phyloP scores from a whole-genome alignment of 225 moss, liverwort and hornwort species.

The Bryoerythrophyllum caledonicum region DNA sequence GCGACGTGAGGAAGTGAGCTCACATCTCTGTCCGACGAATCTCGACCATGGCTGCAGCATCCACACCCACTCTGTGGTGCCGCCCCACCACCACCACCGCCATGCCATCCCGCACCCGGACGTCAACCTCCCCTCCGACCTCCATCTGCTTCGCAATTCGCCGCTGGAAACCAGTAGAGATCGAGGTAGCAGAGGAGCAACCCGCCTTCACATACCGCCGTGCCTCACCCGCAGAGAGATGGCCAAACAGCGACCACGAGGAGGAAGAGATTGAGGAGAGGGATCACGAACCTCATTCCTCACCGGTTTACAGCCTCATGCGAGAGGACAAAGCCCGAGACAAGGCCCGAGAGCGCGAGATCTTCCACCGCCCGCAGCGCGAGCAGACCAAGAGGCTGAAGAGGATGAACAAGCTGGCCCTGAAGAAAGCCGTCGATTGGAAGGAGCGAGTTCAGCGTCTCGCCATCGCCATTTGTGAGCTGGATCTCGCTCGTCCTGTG shows the following conservation, averaged over 20 bases:
- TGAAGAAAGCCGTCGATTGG: conserved; percentile 86
- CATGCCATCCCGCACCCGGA: neutral
- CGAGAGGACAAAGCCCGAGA: conserved; percentile 42
- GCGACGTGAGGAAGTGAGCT: no score
- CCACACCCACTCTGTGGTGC: conserved; percentile 2
- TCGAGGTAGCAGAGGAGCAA: conserved; percentile 34
- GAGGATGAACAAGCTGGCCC: conserved; percentile 68
- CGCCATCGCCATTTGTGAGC: conserved; percentile 50
- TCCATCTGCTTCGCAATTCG: conserved; percentile 31
- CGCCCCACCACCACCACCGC: no score
- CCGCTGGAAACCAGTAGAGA: conserved; percentile 13
- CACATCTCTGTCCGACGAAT: no score
- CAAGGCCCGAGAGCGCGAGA: conserved; percentile 47
- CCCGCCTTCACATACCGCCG: conserved; percentile 48
- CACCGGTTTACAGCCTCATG: conserved; percentile 35
- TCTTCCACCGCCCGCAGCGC: conserved; percentile 33
- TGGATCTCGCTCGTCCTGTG: conserved; percentile 60
- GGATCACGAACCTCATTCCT: conserved; percentile 8
- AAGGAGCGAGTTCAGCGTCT: conserved; percentile 50
- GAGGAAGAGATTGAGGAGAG: conserved; percentile 5
- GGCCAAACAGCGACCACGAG: conserved; percentile 36
- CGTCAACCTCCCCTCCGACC: conserved; percentile 1
- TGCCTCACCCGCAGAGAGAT: conserved; percentile 48
- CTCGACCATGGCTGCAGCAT: neutral
- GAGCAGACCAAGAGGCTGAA: conserved; percentile 36